Evolutionary conservation across 129 eudicot species (phyloP), one percentile per base, ranked within the genome.

Genomic region (Ambrosia artemisiifolia): DNA sequence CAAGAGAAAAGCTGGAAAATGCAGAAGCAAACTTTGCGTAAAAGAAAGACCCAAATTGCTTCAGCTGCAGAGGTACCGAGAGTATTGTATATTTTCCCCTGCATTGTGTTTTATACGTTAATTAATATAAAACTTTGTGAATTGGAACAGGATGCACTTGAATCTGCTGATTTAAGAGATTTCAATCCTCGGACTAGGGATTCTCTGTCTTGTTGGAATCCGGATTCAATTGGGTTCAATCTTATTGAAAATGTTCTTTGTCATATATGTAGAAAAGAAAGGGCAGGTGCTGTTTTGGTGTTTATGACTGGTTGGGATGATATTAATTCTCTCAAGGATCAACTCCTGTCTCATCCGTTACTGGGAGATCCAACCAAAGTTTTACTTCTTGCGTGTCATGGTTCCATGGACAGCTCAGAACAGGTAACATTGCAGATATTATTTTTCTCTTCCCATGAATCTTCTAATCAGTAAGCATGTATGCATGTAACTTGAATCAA

Each of bases 261-360:
- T 81, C 96, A 95, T 69, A 91, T 91, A 74, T 88, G 96, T 74
- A 83, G 81, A 77, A 90, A 85, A 59, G 99, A 88, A 85, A 88
- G 96, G 81, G 88, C 96, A 62, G 99, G 99, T 70, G 97, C 97
- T 66, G 81, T 95, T 71, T 82, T 95, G 76, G 96, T 91, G 34
- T 95, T 95, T 82, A 95, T 95, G 99, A 95, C 97, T 71, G 99
- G 99, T 56, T 95, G 99, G 99, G 99, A 95, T 74, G 99, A 91
- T 80, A 95, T 95, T 16, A 95, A 95, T 74, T 78, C 96, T 65
- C 83, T 95, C 79, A 95, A 95, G 83, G 92, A 91, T 68, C 99
- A 90, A 80, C 96, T 91, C 72, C 88, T 86, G 72, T 79, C 90
- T 75, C 91, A 95, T 83, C 95, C 95, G 16, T 71, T 91, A 35